phyloP scores from a whole-genome alignment of 768 basidiomycete species.

The Russula virescens region DNA sequence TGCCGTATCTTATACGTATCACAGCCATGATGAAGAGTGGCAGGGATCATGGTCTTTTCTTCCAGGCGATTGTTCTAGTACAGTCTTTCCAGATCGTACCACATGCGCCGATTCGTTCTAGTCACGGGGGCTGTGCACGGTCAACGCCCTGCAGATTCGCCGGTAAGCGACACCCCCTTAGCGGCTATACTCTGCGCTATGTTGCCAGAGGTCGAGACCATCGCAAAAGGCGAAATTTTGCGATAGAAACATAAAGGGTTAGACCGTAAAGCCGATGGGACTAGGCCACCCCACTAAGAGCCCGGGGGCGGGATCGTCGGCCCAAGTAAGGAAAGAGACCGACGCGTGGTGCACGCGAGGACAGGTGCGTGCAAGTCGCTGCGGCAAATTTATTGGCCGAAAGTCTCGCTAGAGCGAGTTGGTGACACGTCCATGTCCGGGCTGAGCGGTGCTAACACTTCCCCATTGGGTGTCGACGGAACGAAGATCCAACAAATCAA shows the following conservation, averaged over 20 bases:
- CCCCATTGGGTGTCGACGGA: constrained; percentile 11
- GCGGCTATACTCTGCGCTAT: constrained; percentile 6
- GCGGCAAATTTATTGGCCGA: constrained; percentile 13
- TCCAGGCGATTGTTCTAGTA: not conserved
- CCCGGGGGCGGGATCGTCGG: constrained; percentile 12
- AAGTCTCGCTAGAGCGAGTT: not conserved
- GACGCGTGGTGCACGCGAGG: constrained; percentile 22
- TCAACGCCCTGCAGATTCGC: not conserved
- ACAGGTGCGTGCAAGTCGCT: constrained; percentile 13
- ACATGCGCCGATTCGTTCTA: not conserved
- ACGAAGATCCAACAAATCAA: constrained; percentile 15
- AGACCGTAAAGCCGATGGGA: not conserved
- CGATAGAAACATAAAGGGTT: not conserved
- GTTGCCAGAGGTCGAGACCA: not conserved
- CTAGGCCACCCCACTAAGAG: not conserved
- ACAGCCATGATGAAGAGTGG: not conserved
- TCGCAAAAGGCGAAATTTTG: not conserved
- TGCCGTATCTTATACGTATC: constrained; percentile 5
- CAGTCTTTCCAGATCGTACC: not conserved
- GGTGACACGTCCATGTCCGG: constrained; percentile 14
- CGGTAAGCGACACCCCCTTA: not conserved
- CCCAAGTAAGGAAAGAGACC: constrained; percentile 15
- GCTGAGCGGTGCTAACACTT: constrained; percentile 12
- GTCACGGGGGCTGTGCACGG: not conserved
- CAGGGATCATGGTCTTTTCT: not conserved